Conservation (phyloP, 257 asterid species). For the Fraxinus excelsior region DNA sequence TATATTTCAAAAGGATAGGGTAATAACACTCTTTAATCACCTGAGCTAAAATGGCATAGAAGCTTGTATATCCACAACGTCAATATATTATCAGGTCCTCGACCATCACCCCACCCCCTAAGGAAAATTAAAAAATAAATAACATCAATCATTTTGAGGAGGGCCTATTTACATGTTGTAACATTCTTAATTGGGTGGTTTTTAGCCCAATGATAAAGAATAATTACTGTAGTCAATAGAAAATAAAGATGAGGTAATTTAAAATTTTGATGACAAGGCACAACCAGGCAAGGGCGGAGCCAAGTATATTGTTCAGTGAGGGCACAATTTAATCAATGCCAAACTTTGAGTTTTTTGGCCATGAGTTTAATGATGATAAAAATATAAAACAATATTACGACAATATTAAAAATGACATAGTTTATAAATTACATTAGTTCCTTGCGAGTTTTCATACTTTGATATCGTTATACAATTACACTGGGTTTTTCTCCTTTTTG, state of each 20-base stretch:
- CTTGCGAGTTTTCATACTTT: too few species aligned
- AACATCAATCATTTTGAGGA: not conserved
- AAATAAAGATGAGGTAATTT: too few species aligned
- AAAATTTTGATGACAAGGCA: not conserved
- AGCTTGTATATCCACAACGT: not conserved
- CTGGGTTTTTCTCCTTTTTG: too few species aligned
- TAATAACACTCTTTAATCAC: not conserved
- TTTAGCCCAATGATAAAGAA: not conserved
- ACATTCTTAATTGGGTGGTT: not conserved
- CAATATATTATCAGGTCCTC: not conserved
- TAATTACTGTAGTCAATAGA: not conserved
- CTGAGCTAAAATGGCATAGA: not conserved
- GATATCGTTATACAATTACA: too few species aligned
- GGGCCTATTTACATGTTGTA: not conserved
- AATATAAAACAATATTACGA: too few species aligned
- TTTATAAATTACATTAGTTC: too few species aligned
- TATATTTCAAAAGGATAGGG: not conserved
- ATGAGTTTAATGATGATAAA: too few species aligned
- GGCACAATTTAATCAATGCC: too few species aligned
- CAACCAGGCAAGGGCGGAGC: too few species aligned
- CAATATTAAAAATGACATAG: too few species aligned
- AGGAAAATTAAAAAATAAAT: not conserved
- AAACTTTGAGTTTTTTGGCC: too few species aligned
- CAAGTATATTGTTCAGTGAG: too few species aligned
- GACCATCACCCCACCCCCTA: not conserved